Conservation (phyloP, 2,329 filamentous ascomycete genomes). For the Paecilomyces sp. region DNA sequence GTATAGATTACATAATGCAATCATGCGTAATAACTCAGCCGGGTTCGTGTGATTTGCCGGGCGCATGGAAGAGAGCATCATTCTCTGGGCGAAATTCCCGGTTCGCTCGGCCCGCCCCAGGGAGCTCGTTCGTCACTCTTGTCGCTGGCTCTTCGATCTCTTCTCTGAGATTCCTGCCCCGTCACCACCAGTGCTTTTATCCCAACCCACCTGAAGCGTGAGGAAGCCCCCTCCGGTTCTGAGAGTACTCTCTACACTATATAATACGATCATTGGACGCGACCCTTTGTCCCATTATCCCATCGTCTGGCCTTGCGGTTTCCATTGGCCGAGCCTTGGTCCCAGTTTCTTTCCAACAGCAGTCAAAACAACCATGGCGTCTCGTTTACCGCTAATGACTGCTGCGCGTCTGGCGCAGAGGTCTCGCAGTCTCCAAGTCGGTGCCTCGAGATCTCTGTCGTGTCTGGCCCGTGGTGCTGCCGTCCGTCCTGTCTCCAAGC, state of each 20-base stretch:
- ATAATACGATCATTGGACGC: background rate
- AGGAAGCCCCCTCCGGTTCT: background rate
- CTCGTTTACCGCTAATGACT: constrained; percentile 29
- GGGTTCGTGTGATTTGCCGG: constrained; percentile 12
- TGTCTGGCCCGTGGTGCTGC: constrained; percentile 10
- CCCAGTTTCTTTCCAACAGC: background rate
- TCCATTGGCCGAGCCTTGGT: constrained; percentile 1
- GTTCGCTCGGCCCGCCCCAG: constrained; percentile 19
- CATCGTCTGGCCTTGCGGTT: background rate
- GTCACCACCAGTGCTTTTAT: constrained; percentile 7
- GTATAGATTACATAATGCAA: background rate
- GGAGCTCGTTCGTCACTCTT: background rate
- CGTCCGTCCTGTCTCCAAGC: constrained; percentile 12
- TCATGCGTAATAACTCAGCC: constrained; percentile 19
- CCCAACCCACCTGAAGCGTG: background rate
- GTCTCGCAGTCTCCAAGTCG: constrained; percentile 14
- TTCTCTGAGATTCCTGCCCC: constrained; percentile 7
- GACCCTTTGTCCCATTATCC: background rate
- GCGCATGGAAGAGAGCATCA: constrained; percentile 10
- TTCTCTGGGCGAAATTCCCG: constrained; percentile 17
- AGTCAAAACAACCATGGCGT: constrained; percentile 24
- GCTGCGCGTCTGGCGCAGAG: constrained; percentile 20
- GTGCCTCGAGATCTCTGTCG: constrained; percentile 18
- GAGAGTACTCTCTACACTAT: background rate
- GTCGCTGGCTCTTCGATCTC: constrained; percentile 7